phyloP scores from a whole-genome alignment of 441 rosid species.

The Flueggea neowawraea region DNA sequence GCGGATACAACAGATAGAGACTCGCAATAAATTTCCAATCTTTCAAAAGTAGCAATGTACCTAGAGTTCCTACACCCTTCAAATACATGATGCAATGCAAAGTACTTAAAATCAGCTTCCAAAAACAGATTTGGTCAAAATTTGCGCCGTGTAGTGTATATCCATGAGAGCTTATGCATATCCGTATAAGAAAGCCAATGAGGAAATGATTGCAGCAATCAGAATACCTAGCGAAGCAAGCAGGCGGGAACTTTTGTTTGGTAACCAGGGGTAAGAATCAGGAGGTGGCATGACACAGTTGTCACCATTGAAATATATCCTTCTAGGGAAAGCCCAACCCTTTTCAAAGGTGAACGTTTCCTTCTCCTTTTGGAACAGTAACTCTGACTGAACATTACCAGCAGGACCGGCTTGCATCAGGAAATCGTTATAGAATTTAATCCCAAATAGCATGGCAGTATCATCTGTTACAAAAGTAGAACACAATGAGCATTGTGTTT shows the following conservation, averaged over 20 bases:
- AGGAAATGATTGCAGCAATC: not conserved
- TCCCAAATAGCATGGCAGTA: constrained; percentile 83
- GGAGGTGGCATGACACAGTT: constrained; percentile 96
- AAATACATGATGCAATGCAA: too few species aligned
- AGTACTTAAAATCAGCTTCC: too few species aligned
- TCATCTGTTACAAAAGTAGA: constrained; percentile 45
- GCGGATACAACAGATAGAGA: too few species aligned
- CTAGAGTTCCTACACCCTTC: not conserved
- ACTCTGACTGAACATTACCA: constrained; percentile 87
- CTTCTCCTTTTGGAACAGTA: constrained; percentile 65
- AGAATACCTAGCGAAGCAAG: constrained; percentile 16
- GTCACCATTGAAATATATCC: constrained; percentile 86
- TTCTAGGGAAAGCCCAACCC: constrained; percentile 89
- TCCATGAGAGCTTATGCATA: not conserved
- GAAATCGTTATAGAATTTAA: constrained; percentile 74
- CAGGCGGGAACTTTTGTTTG: constrained; percentile 47
- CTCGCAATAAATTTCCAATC: too few species aligned
- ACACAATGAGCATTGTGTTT: too few species aligned
- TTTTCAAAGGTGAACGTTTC: constrained; percentile 80
- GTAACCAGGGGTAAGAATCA: constrained; percentile 79
- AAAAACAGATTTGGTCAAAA: constrained; percentile 1
- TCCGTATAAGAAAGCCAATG: constrained; percentile 9
- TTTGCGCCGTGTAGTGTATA: not conserved
- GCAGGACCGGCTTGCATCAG: constrained; percentile 74
- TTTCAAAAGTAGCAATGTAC: too few species aligned